Percentiles rank a stretch among this genome's conserved stretches.
These are phyloP conservation scores for Phytomonas sp. DNA, from an alignment of 208 protist species.

Conservation along the genomic window DNA sequence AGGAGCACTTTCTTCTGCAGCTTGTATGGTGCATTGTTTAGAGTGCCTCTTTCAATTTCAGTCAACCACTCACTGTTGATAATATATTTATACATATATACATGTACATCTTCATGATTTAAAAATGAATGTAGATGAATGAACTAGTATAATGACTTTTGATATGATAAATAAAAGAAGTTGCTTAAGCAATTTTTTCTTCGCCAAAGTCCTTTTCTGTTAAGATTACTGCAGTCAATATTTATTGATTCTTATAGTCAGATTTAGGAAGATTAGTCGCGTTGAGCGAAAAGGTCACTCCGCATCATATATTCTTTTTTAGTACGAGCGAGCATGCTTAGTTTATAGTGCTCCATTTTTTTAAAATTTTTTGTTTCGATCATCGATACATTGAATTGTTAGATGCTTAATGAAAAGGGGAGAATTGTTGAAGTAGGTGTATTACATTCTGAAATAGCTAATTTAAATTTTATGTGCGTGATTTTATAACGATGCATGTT, in stretches of 20 bases:
- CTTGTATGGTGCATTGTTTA: no score
- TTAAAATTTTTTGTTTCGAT: not conserved
- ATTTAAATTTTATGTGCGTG: constrained; percentile 1
- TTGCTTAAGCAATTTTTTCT: constrained; percentile 14
- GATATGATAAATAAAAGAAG: not conserved
- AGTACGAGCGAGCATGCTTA: constrained; percentile 2
- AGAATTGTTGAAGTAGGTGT: not conserved
- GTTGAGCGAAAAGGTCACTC: no score
- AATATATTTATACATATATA: not conserved
- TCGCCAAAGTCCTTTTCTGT: constrained; percentile 7
- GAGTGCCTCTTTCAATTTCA: no score
- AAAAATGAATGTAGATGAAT: not conserved
- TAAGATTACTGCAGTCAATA: constrained; percentile 14
- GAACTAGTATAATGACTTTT: no score
- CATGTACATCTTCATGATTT: not conserved
- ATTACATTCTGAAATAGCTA: not conserved
- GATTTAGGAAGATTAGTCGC: no score
- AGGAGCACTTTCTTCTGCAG: no score
- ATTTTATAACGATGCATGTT: constrained; percentile 8
- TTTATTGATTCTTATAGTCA: constrained; percentile 3
- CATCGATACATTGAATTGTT: not conserved
- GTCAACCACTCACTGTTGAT: no score
- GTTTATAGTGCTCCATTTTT: not conserved
- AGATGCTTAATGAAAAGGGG: constrained; percentile 2
- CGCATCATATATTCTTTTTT: constrained; percentile 12